phyloP scores from a whole-genome alignment of 257 asterid genomes.

The Echites panduratus region DNA sequence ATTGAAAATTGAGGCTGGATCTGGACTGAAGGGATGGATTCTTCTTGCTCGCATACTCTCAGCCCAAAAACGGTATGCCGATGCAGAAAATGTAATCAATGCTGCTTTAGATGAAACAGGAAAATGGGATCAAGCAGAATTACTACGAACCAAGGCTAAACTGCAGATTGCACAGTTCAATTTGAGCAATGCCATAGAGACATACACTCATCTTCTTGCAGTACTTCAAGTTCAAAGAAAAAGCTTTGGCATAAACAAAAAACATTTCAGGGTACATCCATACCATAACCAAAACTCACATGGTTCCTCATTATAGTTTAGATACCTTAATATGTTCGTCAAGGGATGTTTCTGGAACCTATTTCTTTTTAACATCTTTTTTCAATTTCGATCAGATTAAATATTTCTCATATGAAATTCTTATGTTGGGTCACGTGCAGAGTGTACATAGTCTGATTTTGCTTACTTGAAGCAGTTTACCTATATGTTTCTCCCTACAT shows the following conservation, averaged over 20 bases:
- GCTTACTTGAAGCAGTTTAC: too few relatives aligned
- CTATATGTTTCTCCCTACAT: too few relatives aligned
- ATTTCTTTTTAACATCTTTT: not conserved
- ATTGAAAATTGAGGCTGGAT: slow-evolving; percentile 61
- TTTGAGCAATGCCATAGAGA: slow-evolving; percentile 52
- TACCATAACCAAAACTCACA: not conserved
- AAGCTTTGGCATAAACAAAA: slow-evolving; percentile 40
- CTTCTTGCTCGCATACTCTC: slow-evolving; percentile 85
- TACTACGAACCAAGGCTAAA: slow-evolving; percentile 66
- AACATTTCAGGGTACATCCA: slow-evolving; percentile 45
- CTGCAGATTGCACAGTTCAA: slow-evolving; percentile 67
- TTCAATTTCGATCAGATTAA: not conserved
- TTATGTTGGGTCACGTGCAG: too few relatives aligned
- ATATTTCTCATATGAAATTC: not conserved
- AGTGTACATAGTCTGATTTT: too few relatives aligned
- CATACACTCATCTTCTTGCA: slow-evolving; percentile 79
- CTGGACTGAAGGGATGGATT: slow-evolving; percentile 63
- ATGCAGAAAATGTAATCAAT: slow-evolving; percentile 68
- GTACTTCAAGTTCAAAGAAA: slow-evolving; percentile 78
- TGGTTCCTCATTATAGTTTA: not conserved
- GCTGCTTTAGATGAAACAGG: slow-evolving; percentile 91
- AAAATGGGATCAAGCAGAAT: slow-evolving; percentile 82
- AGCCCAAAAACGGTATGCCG: slow-evolving; percentile 65
- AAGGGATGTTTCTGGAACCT: not conserved
- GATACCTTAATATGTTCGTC: not conserved